Base-by-base conservation (phyloP, 2,329 filamentous ascomycete species). In the Cladophialophora carrionii region DNA sequence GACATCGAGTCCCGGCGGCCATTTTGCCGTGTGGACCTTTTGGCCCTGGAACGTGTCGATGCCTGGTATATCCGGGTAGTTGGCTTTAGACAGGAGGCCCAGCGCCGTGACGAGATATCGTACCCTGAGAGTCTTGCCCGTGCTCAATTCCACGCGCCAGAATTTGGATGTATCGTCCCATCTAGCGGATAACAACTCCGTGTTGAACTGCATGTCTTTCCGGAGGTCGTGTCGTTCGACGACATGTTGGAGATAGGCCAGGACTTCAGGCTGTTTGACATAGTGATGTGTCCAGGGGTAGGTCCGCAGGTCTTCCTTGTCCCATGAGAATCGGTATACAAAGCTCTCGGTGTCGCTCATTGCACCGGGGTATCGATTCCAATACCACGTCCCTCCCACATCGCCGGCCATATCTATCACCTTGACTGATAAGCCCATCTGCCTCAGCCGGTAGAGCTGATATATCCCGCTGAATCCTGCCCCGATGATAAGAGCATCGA, bases 331-430 rank as follows among this genome's bases (percentile, higher is more conserved):
- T 61, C 81, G 60, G 49, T 68, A 71, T n/a, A 69, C 48, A 46
- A 57, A 68, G 46, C 37, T 41, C 53, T 70, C 68, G 3, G 62
- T 70, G 53, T 70, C 68, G 49, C 52, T 60, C 68, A 69, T 70
- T 4, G 81, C 81, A 5, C 81, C 76, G 4, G 76, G 76, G 67
- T 77, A 78, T 34, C 71, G 70, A 57, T 74, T 76, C 75, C 76
- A 77, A 67, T 76, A 76, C 76, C 76, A 78, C 2, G 76, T 75
- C 8, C 76, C 76, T 5, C 69, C 69, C 0, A 79, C 72, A 59
- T 81, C 79, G 5, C 78, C 76, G 5, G 81, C 84, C 0, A 82
- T 81, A 65, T 87, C 85, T 66, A 82, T 83, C 20, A 86, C 77
- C 32, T 79, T 77, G 2, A 77, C 74, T 8, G 80, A 81, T 22